These are phyloP conservation scores for Helminthosporium solani DNA, from an alignment of 2,329 filamentous ascomycete species.

Conservation along the genomic window DNA sequence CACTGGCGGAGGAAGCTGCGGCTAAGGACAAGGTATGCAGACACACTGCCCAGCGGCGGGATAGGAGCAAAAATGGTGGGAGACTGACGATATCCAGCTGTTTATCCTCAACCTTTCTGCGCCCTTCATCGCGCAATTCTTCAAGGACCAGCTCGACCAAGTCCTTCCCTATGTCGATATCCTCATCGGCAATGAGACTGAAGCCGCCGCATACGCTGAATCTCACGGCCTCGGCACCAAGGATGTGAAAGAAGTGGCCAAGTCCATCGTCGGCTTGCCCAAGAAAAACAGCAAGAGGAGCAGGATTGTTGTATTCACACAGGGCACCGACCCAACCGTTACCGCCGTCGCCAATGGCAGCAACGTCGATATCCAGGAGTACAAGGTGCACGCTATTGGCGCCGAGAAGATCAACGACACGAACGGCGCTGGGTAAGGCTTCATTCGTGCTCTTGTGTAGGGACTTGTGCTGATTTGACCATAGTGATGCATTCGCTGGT, in stretches of 20 bases:
- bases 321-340: constrained; percentile 88
- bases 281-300: constrained; percentile 88
- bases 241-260: constrained; percentile 81
- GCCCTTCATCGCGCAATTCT: constrained; percentile 95
- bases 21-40: constrained; percentile 73
- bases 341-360: constrained; percentile 65
- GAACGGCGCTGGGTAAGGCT: constrained; percentile 75
- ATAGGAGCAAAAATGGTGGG: no score
- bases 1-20: constrained; percentile 86
- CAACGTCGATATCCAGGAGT: constrained; percentile 67
- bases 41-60: no score
- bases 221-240: constrained; percentile 72
- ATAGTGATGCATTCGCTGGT: constrained; percentile 88
- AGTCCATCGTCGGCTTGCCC: constrained; percentile 80
- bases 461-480: constrained; percentile 8
- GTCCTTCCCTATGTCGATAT: constrained; percentile 92
- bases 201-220: constrained; percentile 84
- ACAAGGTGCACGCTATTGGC: constrained; percentile 77
- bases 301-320: constrained; percentile 87
- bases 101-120: constrained; percentile 92
- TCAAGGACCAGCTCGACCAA: constrained; percentile 91
- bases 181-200: constrained; percentile 94
- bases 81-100: constrained; percentile 42
- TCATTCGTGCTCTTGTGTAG: background rate
- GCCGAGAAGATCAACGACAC: constrained; percentile 86